Base-by-base conservation (phyloP, 139 green algal genomes). In the Chlamydomonas sp. region DNA sequence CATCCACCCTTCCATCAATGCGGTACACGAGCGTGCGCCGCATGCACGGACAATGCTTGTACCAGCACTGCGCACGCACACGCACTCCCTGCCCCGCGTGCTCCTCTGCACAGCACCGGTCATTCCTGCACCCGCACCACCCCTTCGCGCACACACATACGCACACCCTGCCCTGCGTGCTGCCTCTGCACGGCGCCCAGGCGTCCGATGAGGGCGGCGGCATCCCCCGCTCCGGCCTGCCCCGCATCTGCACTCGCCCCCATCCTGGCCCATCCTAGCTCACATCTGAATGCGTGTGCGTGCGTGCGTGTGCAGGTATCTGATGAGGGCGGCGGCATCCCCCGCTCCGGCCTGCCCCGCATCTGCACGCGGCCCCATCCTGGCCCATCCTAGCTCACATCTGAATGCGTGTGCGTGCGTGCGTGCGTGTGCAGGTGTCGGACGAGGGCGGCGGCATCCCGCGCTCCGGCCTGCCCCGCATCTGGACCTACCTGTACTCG, bases 401-500 rank as follows among this genome's bases (percentile, higher is more conserved):
- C 59, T 16, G n/a, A 34, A 34, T 3, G 3, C 30, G 5, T 3
- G 6, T 31, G n/a, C n/a, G 35, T 1, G 3, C 36, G 30, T 24
- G 3, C 36, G 30, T 24, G 1, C 22, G n/a, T n/a, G n/a, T n/a
- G n/a, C n/a, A n/a, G n/a, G n/a, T 92, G 31, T 89, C 78, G 5
- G 95, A 99, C 72, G 95, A 99, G 77, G 95, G 95, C 2, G 95
- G 95, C 36, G 95, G 95, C 71, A 99, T 99, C 75, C 86, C 90
- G 0, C 85, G 95, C 34, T 89, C 71, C 26, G 95, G 92, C 54
- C 72, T 98, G 47, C 84, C 88, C 8, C 81, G 83, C 48, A 99
- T 99, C 73, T 99, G 94, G 94, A 98, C 95, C 47, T 99, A 99
- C 82, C 82, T 99, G 30, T 99, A 99, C 81, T 93, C 83, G 13